Percentiles rank a stretch among this genome's conserved stretches.
phyloP scores from a whole-genome alignment of 495 filamentous ascomycete species.

The Thozetella sp. region DNA sequence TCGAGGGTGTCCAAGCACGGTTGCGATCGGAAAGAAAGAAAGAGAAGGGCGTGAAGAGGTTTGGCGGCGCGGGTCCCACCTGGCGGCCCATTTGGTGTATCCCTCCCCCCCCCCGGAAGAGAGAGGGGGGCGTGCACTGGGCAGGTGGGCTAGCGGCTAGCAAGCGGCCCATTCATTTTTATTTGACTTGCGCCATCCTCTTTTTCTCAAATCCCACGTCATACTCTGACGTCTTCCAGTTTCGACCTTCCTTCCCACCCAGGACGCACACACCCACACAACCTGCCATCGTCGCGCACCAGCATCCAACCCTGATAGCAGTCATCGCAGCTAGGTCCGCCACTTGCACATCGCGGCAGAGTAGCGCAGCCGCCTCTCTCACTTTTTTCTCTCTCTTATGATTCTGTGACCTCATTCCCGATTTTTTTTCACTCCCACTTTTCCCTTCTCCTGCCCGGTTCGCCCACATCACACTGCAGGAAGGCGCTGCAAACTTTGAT shows the following conservation, averaged over 20 bases:
- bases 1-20: not conserved
- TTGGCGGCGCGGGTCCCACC: conserved; percentile 1
- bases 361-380: conserved; percentile 17
- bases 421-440: conserved; percentile 9
- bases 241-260: conserved; percentile 24
- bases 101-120: too few species aligned
- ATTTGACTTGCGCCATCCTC: conserved; percentile 31
- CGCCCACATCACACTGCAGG: conserved; percentile 19
- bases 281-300: conserved; percentile 12
- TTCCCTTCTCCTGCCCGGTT: not conserved
- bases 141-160: not conserved
- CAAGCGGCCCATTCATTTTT: conserved; percentile 27
- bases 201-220: conserved; percentile 33
- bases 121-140: conserved; percentile 1
- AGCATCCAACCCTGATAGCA: conserved; percentile 22
- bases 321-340: conserved; percentile 11
- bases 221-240: conserved; percentile 39
- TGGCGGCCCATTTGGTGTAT: not conserved
- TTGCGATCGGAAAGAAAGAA: not conserved
- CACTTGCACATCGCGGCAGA: conserved; percentile 20
- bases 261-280: conserved; percentile 15
- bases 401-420: conserved; percentile 32
- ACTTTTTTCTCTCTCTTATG: conserved; percentile 21
- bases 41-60: not conserved
- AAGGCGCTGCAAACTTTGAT: conserved; percentile 30